Evolutionary conservation across 108 stramenopile genomes (phyloP).

Genomic region (Aurantiochytrium sp.): DNA sequence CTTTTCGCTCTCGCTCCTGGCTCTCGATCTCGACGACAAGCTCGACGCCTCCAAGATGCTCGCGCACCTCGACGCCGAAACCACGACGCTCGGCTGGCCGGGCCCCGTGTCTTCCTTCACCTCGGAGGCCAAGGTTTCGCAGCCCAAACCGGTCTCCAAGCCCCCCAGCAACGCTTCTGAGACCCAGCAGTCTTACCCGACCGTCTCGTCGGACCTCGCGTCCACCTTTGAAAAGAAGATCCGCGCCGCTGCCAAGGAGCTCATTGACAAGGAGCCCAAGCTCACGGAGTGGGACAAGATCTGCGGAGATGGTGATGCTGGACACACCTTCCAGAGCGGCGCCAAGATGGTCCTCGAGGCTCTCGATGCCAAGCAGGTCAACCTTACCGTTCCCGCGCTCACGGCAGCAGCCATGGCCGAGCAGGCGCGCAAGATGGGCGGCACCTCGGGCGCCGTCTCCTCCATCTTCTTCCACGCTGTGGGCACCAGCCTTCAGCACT

Average conservation of each 20-base stretch:
- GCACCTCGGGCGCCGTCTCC: conserved; percentile 83
- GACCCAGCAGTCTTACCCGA: conserved; percentile 14
- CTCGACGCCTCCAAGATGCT: conserved; percentile 38
- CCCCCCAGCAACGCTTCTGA: conserved; percentile 37
- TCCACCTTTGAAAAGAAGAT: conserved; percentile 13
- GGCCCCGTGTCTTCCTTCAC: conserved; percentile 22
- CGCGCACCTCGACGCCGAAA: conserved; percentile 64
- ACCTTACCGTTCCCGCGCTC: background rate
- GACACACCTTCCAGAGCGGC: conserved; percentile 84
- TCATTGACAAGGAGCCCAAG: conserved; percentile 67
- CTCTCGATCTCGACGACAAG: conserved; percentile 35
- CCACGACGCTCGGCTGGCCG: conserved; percentile 74
- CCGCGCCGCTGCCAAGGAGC: conserved; percentile 45
- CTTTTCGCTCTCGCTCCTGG: conserved; percentile 72
- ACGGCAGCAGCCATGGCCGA: conserved; percentile 60
- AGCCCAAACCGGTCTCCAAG: background rate
- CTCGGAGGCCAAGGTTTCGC: background rate
- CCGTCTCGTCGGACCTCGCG: conserved; percentile 49
- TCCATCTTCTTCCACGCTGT: conserved; percentile 75
- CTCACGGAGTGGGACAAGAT: conserved; percentile 78
- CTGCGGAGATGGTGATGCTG: conserved; percentile 96
- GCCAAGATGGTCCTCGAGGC: conserved; percentile 64
- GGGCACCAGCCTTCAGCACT: conserved; percentile 21
- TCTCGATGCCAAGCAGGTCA: conserved; percentile 34
- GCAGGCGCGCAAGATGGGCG: conserved; percentile 78